Evolutionary conservation across 2,329 filamentous ascomycete species (phyloP).

Genomic region (Sarocladium oryzae): DNA sequence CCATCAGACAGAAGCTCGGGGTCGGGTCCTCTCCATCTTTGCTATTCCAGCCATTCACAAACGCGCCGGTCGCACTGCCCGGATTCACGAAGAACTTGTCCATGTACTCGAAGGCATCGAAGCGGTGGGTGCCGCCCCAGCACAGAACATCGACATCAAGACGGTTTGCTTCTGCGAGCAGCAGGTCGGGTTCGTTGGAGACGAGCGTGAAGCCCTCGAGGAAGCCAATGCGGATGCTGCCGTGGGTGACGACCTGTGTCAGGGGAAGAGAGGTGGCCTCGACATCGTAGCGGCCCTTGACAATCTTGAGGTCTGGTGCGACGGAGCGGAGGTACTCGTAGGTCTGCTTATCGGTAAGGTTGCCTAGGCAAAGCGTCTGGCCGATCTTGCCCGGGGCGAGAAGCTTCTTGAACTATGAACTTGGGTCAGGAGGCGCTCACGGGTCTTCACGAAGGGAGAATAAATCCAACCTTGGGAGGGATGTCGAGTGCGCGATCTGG

Average conservation of each 20-base stretch:
- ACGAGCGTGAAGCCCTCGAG: conserved; percentile 64
- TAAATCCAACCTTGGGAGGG: conserved; percentile 56
- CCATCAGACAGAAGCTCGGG: conserved; percentile 95
- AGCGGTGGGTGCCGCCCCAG: conserved; percentile 62
- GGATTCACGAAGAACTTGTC: conserved; percentile 70
- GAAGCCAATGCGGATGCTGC: conserved; percentile 59
- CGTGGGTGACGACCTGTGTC: conserved; percentile 60
- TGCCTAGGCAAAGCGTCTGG: conserved; percentile 73
- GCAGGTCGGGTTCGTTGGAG: conserved; percentile 58
- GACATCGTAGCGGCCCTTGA: conserved; percentile 61
- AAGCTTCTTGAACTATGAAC: conserved; percentile 70
- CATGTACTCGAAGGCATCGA: conserved; percentile 68
- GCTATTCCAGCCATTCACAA: conserved; percentile 47
- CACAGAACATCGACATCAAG: conserved; percentile 64
- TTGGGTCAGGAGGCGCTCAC: not conserved
- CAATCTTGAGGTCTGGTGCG: conserved; percentile 65
- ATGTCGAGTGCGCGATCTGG: conserved; percentile 88
- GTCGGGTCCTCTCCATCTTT: conserved; percentile 63
- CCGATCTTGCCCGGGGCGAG: conserved; percentile 78
- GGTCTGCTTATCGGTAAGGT: conserved; percentile 71
- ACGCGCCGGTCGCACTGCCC: conserved; percentile 59
- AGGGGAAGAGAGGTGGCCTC: conserved; percentile 60
- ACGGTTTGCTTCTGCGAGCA: conserved; percentile 61
- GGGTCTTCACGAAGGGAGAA: not conserved
- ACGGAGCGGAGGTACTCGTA: conserved; percentile 75